phyloP scores from a whole-genome alignment of 2,329 filamentous ascomycete genomes.

The Aspergillus neotritici region DNA sequence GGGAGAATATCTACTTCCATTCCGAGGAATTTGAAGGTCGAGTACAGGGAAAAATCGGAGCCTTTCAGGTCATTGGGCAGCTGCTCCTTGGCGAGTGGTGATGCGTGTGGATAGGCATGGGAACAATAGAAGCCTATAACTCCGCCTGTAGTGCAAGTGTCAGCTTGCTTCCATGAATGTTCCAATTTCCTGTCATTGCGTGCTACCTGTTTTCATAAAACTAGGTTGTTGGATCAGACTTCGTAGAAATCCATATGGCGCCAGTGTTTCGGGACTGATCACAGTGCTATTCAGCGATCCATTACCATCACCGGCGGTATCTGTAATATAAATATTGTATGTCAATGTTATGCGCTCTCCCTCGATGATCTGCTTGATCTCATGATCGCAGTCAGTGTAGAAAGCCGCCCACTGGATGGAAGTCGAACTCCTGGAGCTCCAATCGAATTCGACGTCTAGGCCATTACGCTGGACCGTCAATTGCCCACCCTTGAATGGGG shows the following conservation, averaged over 20 bases:
- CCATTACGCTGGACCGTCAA: slow-evolving; percentile 31
- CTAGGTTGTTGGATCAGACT: slow-evolving; percentile 22
- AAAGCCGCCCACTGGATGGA: slow-evolving; percentile 35
- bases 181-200: not conserved
- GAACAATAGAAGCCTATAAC: slow-evolving; percentile 43
- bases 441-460: slow-evolving; percentile 22
- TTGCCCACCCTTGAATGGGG: slow-evolving; percentile 27
- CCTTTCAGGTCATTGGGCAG: slow-evolving; percentile 44
- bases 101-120: slow-evolving; percentile 45
- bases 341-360: slow-evolving; percentile 55
- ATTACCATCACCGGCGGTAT: slow-evolving; percentile 25
- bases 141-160: slow-evolving; percentile 30
- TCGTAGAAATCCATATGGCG: slow-evolving; percentile 33
- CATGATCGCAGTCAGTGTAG: slow-evolving; percentile 35
- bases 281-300: slow-evolving; percentile 1
- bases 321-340: slow-evolving; percentile 51
- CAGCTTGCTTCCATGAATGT: no score
- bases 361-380: slow-evolving; percentile 41
- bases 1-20: slow-evolving; percentile 28
- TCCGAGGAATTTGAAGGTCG: slow-evolving; percentile 29
- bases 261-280: slow-evolving; percentile 32
- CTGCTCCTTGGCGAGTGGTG: slow-evolving; percentile 4
- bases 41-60: slow-evolving; percentile 42
- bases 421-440: slow-evolving; percentile 17
- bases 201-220: slow-evolving; percentile 36